Conservation (phyloP, 345 rosid species). For the Euphorbia tirucalli region DNA sequence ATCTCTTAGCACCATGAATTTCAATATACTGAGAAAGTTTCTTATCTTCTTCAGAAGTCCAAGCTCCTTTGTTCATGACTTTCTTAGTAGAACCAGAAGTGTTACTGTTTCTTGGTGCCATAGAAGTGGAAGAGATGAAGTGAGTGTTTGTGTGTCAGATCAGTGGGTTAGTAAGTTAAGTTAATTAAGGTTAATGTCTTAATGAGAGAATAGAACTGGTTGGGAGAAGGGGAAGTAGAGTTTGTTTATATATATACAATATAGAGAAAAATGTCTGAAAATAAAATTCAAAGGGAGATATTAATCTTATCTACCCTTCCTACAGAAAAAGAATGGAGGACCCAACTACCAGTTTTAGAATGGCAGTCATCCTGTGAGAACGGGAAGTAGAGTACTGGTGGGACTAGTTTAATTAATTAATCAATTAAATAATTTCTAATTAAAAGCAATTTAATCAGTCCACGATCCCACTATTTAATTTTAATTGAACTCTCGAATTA, state of each 20-base stretch:
- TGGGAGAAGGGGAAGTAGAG: background rate
- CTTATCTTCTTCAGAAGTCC: slow-evolving; percentile 62
- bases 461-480: no score
- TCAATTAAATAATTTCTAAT: no score
- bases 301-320: slow-evolving; percentile 47
- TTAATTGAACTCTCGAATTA: no score
- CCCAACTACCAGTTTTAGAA: slow-evolving; percentile 33
- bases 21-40: slow-evolving; percentile 48
- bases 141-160: background rate
- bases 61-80: slow-evolving; percentile 48
- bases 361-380: background rate
- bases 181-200: background rate
- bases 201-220: background rate
- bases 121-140: background rate
- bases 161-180: background rate
- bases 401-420: background rate
- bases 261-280: background rate
- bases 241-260: no score
- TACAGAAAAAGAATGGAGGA: background rate
- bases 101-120: slow-evolving; percentile 39
- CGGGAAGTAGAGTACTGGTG: background rate
- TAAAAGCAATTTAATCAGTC: no score
- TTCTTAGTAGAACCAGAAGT: slow-evolving; percentile 27
- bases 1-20: slow-evolving; percentile 55
- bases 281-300: slow-evolving; percentile 13